Conservation (phyloP, 306 rosid species). For the Canavalia gladiata region DNA sequence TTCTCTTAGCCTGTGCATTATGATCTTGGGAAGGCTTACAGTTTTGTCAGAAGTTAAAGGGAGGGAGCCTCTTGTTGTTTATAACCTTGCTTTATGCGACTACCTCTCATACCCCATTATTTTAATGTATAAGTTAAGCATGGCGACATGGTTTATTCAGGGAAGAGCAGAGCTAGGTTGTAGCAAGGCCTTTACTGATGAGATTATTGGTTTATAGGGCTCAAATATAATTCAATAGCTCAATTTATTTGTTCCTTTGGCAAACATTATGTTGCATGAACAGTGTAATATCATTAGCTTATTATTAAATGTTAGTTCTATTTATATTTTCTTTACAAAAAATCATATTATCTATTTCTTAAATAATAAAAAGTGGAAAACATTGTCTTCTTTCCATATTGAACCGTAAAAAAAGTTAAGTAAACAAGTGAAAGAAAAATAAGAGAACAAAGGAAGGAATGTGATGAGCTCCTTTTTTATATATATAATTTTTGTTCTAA, state of each 20-base stretch:
- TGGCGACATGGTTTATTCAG: constrained; percentile 40
- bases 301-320: not conserved
- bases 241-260: constrained; percentile 35
- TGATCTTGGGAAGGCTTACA: constrained; percentile 60
- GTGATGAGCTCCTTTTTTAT: too few species aligned
- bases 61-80: constrained; percentile 49
- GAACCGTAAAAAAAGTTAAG: too few species aligned
- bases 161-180: constrained; percentile 52
- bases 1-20: constrained; percentile 38
- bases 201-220: constrained; percentile 50
- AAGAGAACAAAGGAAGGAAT: too few species aligned
- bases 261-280: constrained; percentile 34
- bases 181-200: constrained; percentile 37
- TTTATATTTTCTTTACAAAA: too few species aligned
- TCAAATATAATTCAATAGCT: constrained; percentile 48
- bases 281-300: constrained; percentile 37
- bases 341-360: too few species aligned
- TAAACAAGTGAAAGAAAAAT: too few species aligned
- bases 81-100: constrained; percentile 45
- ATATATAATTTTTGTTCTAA: too few species aligned
- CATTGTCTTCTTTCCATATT: too few species aligned
- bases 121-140: constrained; percentile 41
- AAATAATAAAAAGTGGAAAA: too few species aligned
- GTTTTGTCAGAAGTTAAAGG: constrained; percentile 73
- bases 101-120: constrained; percentile 28